Conservation (phyloP, 768 basidiomycete species). For the Agrocybe chaxingu region DNA sequence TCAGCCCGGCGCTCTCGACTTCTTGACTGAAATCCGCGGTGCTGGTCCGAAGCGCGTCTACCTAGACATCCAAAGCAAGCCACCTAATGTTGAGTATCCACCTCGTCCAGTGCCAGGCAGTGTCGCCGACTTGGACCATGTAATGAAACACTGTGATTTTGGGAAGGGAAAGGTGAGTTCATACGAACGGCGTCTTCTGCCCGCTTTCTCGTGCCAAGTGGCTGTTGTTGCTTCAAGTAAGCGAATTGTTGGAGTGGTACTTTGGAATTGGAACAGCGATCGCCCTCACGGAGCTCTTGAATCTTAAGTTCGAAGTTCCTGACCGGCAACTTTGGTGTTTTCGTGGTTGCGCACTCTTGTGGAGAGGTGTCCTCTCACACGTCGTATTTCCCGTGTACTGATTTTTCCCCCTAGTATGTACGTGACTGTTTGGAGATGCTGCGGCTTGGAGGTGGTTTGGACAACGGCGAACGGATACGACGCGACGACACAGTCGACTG, state of each 20-base stretch:
- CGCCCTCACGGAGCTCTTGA: too few species aligned
- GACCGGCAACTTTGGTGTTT: too few species aligned
- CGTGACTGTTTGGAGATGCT: constrained; percentile 92
- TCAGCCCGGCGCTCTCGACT: constrained; percentile 33
- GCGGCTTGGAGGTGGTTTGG: constrained; percentile 79
- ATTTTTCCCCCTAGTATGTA: constrained; percentile 61
- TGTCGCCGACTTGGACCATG: constrained; percentile 83
- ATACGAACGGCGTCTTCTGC: neutral
- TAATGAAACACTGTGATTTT: constrained; percentile 88
- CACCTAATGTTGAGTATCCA: constrained; percentile 71
- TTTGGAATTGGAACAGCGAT: too few species aligned
- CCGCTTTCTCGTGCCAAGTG: neutral
- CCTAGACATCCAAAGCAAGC: constrained; percentile 58
- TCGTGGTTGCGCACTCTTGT: too few species aligned
- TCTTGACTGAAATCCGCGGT: constrained; percentile 54
- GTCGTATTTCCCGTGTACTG: neutral
- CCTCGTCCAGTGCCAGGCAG: constrained; percentile 80
- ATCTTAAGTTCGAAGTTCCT: too few species aligned
- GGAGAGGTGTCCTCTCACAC: too few species aligned
- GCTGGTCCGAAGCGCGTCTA: constrained; percentile 75
- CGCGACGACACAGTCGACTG: constrained; percentile 72
- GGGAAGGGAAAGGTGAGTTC: constrained; percentile 57
- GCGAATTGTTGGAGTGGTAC: neutral
- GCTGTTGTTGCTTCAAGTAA: neutral
- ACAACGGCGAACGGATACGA: constrained; percentile 69